Evolutionary conservation across 2,329 filamentous ascomycete species (phyloP).

Genomic region (Diaporthe caulivora): DNA sequence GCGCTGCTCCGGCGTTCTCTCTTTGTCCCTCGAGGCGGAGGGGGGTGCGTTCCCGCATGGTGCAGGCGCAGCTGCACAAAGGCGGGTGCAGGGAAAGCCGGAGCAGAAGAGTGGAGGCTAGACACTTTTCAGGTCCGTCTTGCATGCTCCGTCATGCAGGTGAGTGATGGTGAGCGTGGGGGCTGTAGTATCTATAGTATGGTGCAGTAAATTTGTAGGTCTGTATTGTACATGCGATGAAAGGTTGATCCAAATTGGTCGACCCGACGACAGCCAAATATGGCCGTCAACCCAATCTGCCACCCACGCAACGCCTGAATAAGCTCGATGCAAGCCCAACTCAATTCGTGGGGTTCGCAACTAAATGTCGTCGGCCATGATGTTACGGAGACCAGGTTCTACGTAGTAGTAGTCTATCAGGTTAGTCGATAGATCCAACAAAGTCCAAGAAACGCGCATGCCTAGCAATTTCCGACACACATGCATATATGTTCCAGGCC

Average conservation of each 20-base stretch:
- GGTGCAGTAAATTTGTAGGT: too few species aligned
- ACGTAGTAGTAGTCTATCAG: background rate
- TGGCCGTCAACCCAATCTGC: background rate
- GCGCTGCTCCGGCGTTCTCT: background rate
- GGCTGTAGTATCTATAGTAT: slow-evolving; percentile 16
- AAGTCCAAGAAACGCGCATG: background rate
- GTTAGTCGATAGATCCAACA: background rate
- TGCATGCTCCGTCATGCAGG: slow-evolving; percentile 35
- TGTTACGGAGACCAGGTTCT: background rate
- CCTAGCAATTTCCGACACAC: background rate
- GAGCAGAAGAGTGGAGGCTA: slow-evolving; percentile 18
- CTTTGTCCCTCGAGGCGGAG: background rate
- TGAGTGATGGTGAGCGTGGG: slow-evolving; percentile 29
- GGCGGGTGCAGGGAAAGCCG: slow-evolving; percentile 6
- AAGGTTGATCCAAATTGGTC: background rate
- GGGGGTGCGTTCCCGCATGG: slow-evolving; percentile 2
- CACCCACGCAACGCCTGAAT: background rate
- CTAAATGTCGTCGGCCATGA: background rate
- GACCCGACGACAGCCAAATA: background rate
- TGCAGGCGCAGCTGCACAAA: slow-evolving; percentile 4
- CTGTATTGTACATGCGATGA: too few species aligned
- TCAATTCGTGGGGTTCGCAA: slow-evolving; percentile 20
- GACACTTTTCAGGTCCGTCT: slow-evolving; percentile 34
- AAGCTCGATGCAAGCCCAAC: slow-evolving; percentile 24
- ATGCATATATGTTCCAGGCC: background rate